Percentiles rank a stretch among this genome's conserved stretches.
Evolutionary conservation across 192 early-diverging fungal species (phyloP).

Genomic region (Fimicolochytrium jonesii): DNA sequence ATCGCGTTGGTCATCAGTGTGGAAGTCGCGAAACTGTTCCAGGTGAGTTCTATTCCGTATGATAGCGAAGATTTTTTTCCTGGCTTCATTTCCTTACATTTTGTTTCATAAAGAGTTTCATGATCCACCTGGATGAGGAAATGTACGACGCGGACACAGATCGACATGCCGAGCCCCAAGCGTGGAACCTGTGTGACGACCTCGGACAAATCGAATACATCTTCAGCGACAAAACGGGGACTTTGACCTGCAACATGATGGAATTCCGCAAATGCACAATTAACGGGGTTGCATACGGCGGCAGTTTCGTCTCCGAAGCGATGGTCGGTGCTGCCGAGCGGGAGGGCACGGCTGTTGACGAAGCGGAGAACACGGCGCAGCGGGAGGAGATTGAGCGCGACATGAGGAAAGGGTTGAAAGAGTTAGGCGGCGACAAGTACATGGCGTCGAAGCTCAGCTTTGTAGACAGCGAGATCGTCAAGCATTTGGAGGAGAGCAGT

Average conservation of each 20-base stretch:
- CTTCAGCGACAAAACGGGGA: slow-evolving; percentile 96
- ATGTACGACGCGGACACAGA: slow-evolving; percentile 73
- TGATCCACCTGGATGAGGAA: slow-evolving; percentile 86
- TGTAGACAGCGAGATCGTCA: slow-evolving; percentile 75
- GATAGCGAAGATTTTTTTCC: neutral
- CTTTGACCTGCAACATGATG: slow-evolving; percentile 94
- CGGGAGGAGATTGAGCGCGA: slow-evolving; percentile 12
- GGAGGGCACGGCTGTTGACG: slow-evolving; percentile 9
- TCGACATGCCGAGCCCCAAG: slow-evolving; percentile 59
- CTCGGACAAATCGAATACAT: slow-evolving; percentile 95
- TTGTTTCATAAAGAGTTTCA: slow-evolving; percentile 58
- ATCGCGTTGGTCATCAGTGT: slow-evolving; percentile 93
- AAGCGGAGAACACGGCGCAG: neutral
- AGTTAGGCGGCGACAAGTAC: slow-evolving; percentile 58
- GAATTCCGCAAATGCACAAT: slow-evolving; percentile 93
- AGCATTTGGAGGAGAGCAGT: slow-evolving; percentile 59
- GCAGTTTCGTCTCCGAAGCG: slow-evolving; percentile 32
- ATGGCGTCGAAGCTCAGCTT: slow-evolving; percentile 65
- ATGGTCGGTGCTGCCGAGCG: slow-evolving; percentile 21
- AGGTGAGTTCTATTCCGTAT: no score
- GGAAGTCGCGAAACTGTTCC: slow-evolving; percentile 86
- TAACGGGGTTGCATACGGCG: slow-evolving; percentile 80
- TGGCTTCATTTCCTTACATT: neutral
- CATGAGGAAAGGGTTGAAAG: slow-evolving; percentile 51
- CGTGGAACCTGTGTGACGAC: slow-evolving; percentile 96